A percentile compares a stretch with the other conserved stretches of the same genome.
Evolutionary conservation across 2,329 filamentous ascomycete genomes (phyloP).

Genomic region (Lecanoromycetidae sp.): DNA sequence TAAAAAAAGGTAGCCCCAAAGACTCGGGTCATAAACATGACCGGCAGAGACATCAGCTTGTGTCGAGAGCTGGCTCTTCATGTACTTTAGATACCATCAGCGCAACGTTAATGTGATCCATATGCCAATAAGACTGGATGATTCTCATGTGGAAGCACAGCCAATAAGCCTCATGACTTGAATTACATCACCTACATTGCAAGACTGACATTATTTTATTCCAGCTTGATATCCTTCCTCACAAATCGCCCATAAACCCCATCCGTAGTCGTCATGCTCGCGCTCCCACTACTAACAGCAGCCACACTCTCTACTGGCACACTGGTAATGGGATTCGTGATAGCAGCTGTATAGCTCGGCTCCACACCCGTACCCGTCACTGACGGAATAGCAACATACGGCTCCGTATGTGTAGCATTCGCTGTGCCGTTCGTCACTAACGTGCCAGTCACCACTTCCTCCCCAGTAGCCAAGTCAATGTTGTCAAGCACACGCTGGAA

Average conservation of each 20-base stretch:
- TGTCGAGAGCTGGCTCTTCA: no score
- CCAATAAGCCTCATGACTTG: no score
- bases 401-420: conserved; percentile 35
- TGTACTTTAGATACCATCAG: no score
- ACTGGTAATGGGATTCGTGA: conserved; percentile 9
- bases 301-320: conserved; percentile 1
- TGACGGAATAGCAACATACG: conserved; percentile 15
- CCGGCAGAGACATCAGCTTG: no score
- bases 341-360: conserved; percentile 6
- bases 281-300: neutral
- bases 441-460: conserved; percentile 23
- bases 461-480: conserved; percentile 44
- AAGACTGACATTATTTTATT: neutral
- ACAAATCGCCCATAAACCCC: neutral
- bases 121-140: no score
- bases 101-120: no score
- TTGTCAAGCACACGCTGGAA: conserved; percentile 50
- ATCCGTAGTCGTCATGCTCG: conserved; percentile 2
- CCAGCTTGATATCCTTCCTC: neutral
- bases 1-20: no score
- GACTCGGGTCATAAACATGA: no score
- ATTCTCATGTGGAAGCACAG: no score
- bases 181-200: no score
- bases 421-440: conserved; percentile 32
- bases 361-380: neutral